Base-by-base conservation (phyloP, 2,329 filamentous ascomycete species). In the Coniochaeta sp. region DNA sequence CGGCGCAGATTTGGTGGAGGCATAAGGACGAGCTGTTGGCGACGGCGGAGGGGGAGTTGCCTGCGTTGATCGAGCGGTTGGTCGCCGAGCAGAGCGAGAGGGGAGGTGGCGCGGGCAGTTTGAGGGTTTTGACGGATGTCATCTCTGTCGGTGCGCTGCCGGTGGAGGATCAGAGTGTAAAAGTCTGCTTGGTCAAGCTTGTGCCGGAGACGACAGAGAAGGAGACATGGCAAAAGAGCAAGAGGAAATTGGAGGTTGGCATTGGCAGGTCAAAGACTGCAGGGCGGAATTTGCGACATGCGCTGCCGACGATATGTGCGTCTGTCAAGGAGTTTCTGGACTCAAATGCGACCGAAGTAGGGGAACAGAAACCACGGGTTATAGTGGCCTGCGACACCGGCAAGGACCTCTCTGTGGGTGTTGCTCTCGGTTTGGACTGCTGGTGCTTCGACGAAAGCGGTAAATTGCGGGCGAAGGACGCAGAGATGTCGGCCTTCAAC, bases 371-470 rank as follows among this genome's bases (percentile, higher is more conserved):
- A 31, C 57, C 51, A n/a, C 60, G 57, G 2, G 61, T 82, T 16
- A 60, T 90, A 2, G 68, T 96, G 5, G 81, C 82, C 5, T 96
- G 91, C 63, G 80, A 86, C 24, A 86, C 81, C 0, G 91, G 90
- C 1, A 88, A 81, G 61, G 91, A 97, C 62, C 69, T 95, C 9
- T 86, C 90, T 0, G 78, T 95, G 1, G 92, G 90, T 3, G 78
- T 86, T 0, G 83, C 88, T 0, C 77, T 97, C 26, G 86, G 87
- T 1, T 68, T 95, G 7, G 71, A 89, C 10, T 96, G 91, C 65
- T 76, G 85, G 22, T 84, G 86, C 56, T 86, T 86, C 57, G 76
- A 86, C 56, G 79, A 86, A 7, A 63, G 81, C 2, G 90, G 88
- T 59, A 71, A 60, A 32, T 61, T 64, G 20, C 62, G 65, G 20